Evolutionary conservation across 2,329 filamentous ascomycete genomes (phyloP).

Genomic region (Didymella pinodella): DNA sequence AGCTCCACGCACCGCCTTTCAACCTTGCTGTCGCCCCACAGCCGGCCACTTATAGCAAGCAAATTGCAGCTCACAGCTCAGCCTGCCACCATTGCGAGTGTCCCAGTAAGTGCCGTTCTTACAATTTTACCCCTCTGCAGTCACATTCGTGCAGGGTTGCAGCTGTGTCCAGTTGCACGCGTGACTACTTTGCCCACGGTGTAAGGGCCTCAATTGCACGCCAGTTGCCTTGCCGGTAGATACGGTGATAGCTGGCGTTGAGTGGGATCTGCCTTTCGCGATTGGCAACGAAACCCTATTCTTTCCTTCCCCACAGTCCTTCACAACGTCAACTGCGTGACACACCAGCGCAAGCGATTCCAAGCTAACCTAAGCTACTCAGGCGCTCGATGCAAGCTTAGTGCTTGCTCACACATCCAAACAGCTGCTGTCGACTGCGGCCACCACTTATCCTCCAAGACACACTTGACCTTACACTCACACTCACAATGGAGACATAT

Average conservation of each 20-base stretch:
- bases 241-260: neutral
- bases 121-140: constrained; percentile 6
- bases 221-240: neutral
- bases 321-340: neutral
- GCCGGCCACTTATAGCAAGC: constrained; percentile 15
- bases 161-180: constrained; percentile 4
- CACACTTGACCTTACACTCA: neutral
- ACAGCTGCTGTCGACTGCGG: neutral
- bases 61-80: constrained; percentile 7
- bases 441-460: constrained; percentile 1
- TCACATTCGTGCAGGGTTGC: constrained; percentile 7
- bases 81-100: constrained; percentile 23
- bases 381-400: constrained; percentile 20
- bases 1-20: constrained; percentile 17
- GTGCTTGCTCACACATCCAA: neutral
- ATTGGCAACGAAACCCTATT: neutral
- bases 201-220: constrained; percentile 8
- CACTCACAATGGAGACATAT: constrained; percentile 85
- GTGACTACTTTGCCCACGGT: neutral
- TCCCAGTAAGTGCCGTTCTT: constrained; percentile 25
- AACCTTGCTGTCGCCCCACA: constrained; percentile 13
- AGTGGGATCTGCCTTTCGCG: neutral
- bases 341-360: neutral
- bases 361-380: constrained; percentile 23
- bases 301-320: neutral